Conservation (phyloP, 2,329 filamentous ascomycete species). For the Botrytis fragariae region DNA sequence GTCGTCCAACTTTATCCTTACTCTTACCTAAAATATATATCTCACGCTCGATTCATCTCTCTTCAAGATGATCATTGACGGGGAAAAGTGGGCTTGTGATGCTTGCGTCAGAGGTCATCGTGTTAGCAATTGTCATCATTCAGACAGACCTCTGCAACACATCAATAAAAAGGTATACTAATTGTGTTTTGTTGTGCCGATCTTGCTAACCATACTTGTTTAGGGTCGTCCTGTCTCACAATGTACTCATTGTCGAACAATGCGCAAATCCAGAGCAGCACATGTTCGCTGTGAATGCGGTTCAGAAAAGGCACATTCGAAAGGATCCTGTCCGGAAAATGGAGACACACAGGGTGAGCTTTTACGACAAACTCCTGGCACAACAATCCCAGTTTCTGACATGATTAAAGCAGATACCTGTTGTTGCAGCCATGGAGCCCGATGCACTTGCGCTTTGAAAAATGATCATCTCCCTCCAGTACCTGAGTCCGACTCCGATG, state of each 20-base stretch:
- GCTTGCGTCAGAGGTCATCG: constrained; percentile 92
- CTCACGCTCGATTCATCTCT: constrained; percentile 27
- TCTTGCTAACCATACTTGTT: constrained; percentile 17
- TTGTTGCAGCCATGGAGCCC: constrained; percentile 67
- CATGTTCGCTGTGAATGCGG: constrained; percentile 97
- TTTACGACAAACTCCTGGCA: constrained; percentile 30
- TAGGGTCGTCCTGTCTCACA: constrained; percentile 89
- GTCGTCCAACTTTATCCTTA: constrained; percentile 28
- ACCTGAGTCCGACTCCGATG: constrained; percentile 61
- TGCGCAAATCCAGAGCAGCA: constrained; percentile 92
- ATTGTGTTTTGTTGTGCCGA: neutral
- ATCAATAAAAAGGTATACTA: constrained; percentile 77
- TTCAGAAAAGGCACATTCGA: constrained; percentile 76
- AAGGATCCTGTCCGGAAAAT: constrained; percentile 54
- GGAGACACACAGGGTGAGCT: constrained; percentile 41
- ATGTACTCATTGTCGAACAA: constrained; percentile 92
- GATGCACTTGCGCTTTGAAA: constrained; percentile 64
- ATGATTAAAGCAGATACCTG: constrained; percentile 55
- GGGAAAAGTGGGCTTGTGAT: constrained; percentile 96
- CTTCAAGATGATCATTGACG: constrained; percentile 74
- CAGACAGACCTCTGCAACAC: constrained; percentile 85
- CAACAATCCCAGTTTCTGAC: constrained; percentile 38
- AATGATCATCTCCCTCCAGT: constrained; percentile 63
- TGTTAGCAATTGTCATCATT: constrained; percentile 97
- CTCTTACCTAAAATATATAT: constrained; percentile 13